Conservation (phyloP, 2,329 filamentous ascomycete genomes). For the Orbilia brochopaga region DNA sequence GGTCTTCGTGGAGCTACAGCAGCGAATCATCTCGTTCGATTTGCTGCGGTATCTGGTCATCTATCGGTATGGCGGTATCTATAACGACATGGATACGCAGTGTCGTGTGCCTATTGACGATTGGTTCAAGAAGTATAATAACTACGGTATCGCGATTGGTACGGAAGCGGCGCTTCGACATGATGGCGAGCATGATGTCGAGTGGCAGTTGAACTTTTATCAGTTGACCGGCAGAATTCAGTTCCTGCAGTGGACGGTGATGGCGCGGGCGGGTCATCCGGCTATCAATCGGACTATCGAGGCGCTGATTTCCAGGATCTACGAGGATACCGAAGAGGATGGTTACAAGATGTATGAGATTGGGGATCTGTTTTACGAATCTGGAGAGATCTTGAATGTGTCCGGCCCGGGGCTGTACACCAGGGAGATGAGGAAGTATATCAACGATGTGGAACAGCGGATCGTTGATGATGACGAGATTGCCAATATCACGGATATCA, state of each 20-base stretch:
- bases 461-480: constrained; percentile 17
- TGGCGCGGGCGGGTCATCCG: constrained; percentile 15
- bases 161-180: constrained; percentile 6
- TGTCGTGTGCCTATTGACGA: constrained; percentile 21
- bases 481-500: constrained; percentile 8
- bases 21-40: constrained; percentile 35
- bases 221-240: constrained; percentile 20
- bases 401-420: constrained; percentile 34
- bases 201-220: constrained; percentile 12
- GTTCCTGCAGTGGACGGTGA: constrained; percentile 31
- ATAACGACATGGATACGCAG: constrained; percentile 33
- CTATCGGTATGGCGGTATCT: constrained; percentile 30
- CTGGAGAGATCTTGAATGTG: constrained; percentile 14
- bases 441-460: constrained; percentile 18
- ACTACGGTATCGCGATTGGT: constrained; percentile 20
- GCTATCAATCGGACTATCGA: constrained; percentile 28
- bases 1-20: constrained; percentile 18
- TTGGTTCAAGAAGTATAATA: constrained; percentile 16
- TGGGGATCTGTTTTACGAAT: constrained; percentile 25
- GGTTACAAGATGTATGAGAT: constrained; percentile 11
- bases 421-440: constrained; percentile 19
- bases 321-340: constrained; percentile 11
- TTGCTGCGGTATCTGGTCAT: constrained; percentile 26
- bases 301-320: constrained; percentile 10
- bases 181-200: neutral